Conservation (phyloP, 306 rosid genomes). For the Astragalus membranaceus region DNA sequence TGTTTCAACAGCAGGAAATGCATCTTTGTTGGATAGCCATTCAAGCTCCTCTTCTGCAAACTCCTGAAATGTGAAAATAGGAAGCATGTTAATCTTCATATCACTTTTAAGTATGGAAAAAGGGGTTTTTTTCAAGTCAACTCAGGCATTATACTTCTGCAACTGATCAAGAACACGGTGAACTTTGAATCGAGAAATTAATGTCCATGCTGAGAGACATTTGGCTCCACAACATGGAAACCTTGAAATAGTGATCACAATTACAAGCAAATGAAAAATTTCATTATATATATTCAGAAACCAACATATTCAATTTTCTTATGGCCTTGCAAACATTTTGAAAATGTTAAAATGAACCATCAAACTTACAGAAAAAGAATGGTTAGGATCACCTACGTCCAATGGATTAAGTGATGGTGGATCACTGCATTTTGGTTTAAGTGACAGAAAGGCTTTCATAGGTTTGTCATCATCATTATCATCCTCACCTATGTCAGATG, state of each 20-base stretch:
- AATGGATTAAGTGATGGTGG: constrained; percentile 23
- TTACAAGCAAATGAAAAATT: constrained; percentile 5
- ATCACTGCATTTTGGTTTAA: constrained; percentile 20
- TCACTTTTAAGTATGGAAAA: neutral
- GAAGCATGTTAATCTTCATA: neutral
- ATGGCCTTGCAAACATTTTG: neutral
- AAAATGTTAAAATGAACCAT: neutral
- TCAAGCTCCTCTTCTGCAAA: constrained; percentile 71
- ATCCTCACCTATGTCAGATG: constrained; percentile 54
- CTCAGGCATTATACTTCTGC: neutral
- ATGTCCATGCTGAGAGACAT: neutral
- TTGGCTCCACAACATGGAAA: constrained; percentile 8
- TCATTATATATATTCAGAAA: constrained; percentile 9
- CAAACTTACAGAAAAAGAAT: constrained; percentile 53
- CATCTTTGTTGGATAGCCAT: constrained; percentile 80
- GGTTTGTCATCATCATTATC: constrained; percentile 40
- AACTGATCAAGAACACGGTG: neutral
- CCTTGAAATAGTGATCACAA: constrained; percentile 2
- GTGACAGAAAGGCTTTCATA: constrained; percentile 19
- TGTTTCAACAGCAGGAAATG: constrained; percentile 66
- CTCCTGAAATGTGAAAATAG: constrained; percentile 29
- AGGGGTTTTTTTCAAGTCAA: constrained; percentile 6
- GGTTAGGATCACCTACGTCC: constrained; percentile 34
- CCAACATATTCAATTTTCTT: neutral
- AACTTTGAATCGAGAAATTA: neutral